Evolutionary conservation across 2,329 filamentous ascomycete species (phyloP), one percentile per base, ranked within the genome.

Genomic region (Neurospora crassa): DNA sequence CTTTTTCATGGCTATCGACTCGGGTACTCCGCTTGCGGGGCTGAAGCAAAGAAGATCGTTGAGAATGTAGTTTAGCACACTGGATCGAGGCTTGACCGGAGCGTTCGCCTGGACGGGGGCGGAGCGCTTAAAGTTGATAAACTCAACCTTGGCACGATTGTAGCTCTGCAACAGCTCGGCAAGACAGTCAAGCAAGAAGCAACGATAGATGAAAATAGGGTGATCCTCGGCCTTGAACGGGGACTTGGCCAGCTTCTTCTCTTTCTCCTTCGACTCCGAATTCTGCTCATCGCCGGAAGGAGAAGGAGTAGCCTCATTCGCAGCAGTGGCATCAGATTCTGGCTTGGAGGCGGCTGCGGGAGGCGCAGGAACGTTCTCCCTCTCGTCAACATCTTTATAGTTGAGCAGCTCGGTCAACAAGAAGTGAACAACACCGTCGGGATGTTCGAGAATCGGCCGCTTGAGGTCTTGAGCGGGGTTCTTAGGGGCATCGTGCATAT

Each of bases 111-210:
- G 91, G 67, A 93, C 87, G 67, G 95, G 93, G 7, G 93, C 91
- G 78, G 94, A 97, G 73, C 95, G 91, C 75, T 96, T 98, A 83
- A 97, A 99, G 80, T 97, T 98, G 84, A 99, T 97, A 79, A 99
- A 98, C 79, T 99, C 96, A 63, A 99, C 89, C 85, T 99, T 99
- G 10, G 94, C 93, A 70, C 94, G 90, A 76, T 94, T 97, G 82
- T 98, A 99, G 77, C 92, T 96, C 71, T 92, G 90, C 16, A 99
- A 85, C 16, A 99, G 87, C 80, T 99, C 96, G 0, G 93, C 91
- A 47, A 99, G 84, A 77, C 94, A 97, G 78, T 96, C 94, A 41
- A 99, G 87, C 69, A 99, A 84, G 83, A 98, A 97, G 82, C 95
- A 97, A 68, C 96, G 90, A 78, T 98, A 99, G 70, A 98, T 91